Evolutionary conservation across 1,284 basidiomycete species (phyloP), one percentile per base, ranked within the genome.

Genomic region (Phellinidium pouzarii): DNA sequence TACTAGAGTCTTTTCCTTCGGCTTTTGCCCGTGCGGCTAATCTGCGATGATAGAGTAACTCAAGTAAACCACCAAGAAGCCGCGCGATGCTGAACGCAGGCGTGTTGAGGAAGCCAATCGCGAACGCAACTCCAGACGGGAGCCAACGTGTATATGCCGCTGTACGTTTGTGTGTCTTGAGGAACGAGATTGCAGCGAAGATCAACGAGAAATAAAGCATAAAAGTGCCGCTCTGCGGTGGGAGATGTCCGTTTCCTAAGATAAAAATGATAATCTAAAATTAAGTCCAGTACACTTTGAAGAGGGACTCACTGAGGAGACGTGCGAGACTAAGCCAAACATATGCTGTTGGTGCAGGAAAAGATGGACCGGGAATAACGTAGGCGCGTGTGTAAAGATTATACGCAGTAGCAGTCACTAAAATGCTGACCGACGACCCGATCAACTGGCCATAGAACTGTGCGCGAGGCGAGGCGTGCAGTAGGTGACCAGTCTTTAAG

Each of bases 1-100:
- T 52, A 29, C 23, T 26, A 46, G 56, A 29, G 52, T 61, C 20
- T 47, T 44, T 52, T 43, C 73, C 62, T 47, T 58, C 67, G 56
- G 71, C 67, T 31, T 68, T 74, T 14, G 69, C 68, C 53, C 76
- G 73, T 57, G 69, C 73, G 25, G 71, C 70, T 59, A 72, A 67
- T 31, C 74, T 72, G 23, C 71, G 76, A 64, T 80, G 74, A 68
- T 84, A 82, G 53, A 78, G 66, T 65, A 86, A 80, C 58, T 94
- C 91, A 59, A 90, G 70, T 59, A 91, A 64, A 1, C 94, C 95
- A 34, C 95, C 95, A 45, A 96, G 77, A 25, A 98, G 74, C 45
- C 94, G 81, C 1, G 94, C 93, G 49, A 98, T 77, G 3, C 91
- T 92, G 71, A 98, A 98, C 5, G 90, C 91, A 3, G 95, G 94